Evolutionary conservation across 148 eudicot genomes (phyloP).

Genomic region (Dysphania ambrosioides): DNA sequence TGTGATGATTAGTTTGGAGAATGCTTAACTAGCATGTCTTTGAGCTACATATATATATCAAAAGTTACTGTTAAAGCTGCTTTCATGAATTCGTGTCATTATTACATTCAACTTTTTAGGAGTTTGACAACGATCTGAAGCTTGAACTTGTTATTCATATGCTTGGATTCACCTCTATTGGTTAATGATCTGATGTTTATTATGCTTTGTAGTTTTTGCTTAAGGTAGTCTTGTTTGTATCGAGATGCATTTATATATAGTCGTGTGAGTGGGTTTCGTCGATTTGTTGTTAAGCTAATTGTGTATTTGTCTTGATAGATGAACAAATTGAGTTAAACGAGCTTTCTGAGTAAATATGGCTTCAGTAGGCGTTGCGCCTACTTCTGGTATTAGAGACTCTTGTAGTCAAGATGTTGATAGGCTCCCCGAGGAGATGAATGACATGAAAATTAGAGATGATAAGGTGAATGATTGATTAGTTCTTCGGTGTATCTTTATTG

Average conservation of each 20-base stretch:
- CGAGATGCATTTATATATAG: too few relatives aligned
- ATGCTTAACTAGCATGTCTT: not conserved
- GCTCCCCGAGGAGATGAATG: constrained; percentile 78
- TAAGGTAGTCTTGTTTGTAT: not conserved
- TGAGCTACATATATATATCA: not conserved
- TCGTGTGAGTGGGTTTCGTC: not conserved
- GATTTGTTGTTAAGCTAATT: constrained; percentile 6
- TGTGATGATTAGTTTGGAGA: not conserved
- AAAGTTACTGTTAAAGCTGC: not conserved
- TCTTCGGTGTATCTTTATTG: not conserved
- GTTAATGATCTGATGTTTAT: not conserved
- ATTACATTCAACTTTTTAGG: not conserved
- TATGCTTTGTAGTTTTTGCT: not conserved
- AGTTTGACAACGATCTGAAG: not conserved
- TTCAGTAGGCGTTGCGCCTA: constrained; percentile 51
- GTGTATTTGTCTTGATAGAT: constrained; percentile 13
- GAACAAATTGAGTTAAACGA: constrained; percentile 21
- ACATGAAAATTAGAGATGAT: constrained; percentile 78
- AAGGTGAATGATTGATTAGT: constrained; percentile 37
- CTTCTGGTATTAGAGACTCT: constrained; percentile 48
- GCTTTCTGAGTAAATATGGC: constrained; percentile 35
- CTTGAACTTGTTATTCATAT: not conserved
- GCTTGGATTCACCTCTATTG: not conserved
- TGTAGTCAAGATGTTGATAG: constrained; percentile 46
- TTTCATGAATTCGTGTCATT: not conserved